Evolutionary conservation across 1,139 yeast genomes (phyloP).

Genomic region (Lodderomyces pseudojiufengensis): DNA sequence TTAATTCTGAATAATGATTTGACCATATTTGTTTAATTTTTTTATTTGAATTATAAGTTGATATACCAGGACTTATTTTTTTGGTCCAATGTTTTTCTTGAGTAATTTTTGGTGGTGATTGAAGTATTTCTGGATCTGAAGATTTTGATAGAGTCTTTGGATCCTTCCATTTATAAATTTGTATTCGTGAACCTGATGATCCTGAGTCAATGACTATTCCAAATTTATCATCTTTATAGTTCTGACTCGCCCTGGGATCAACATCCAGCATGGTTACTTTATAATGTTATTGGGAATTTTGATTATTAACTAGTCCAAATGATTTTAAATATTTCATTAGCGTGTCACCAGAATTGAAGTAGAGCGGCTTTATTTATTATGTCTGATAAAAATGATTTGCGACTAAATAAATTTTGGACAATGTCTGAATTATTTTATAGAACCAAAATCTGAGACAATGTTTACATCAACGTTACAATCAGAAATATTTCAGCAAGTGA

Average conservation of each 20-base stretch:
- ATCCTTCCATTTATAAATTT: slow-evolving; percentile 65
- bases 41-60: slow-evolving; percentile 39
- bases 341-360: too few species aligned
- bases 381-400: too few species aligned
- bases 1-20: slow-evolving; percentile 53
- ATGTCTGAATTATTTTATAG: too few species aligned
- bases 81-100: slow-evolving; percentile 59
- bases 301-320: too few species aligned
- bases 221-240: slow-evolving; percentile 29
- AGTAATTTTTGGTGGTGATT: slow-evolving; percentile 59
- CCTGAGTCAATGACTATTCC: slow-evolving; percentile 82
- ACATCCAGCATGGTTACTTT: slow-evolving; percentile 1
- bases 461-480: too few species aligned
- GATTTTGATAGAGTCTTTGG: slow-evolving; percentile 25
- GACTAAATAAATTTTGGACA: too few species aligned
- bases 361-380: too few species aligned
- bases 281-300: background rate
- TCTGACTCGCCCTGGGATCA: background rate
- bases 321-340: too few species aligned
- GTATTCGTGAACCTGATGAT: slow-evolving; percentile 74
- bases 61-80: slow-evolving; percentile 69
- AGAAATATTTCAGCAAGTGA: too few species aligned
- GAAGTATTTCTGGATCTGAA: slow-evolving; percentile 23
- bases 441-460: too few species aligned
- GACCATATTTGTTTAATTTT: slow-evolving; percentile 53